These are phyloP conservation scores for Helicocarpus griseus DNA, from an alignment of 2,329 filamentous ascomycete species.

Conservation along the genomic window DNA sequence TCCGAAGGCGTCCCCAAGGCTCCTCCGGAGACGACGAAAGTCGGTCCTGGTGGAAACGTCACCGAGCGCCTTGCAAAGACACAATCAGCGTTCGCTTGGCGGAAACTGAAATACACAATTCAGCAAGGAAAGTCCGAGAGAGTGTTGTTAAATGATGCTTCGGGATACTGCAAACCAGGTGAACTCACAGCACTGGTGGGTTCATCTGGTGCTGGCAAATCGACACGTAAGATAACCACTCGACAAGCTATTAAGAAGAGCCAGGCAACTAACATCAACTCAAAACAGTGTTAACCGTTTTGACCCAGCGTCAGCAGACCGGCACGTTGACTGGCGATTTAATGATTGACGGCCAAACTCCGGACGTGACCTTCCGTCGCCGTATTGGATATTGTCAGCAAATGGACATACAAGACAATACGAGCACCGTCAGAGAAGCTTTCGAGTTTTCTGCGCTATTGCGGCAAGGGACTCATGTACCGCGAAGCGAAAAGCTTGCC, in stretches of 20 bases:
- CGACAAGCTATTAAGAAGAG: background rate
- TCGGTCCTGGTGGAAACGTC: conserved; percentile 16
- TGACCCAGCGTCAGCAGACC: conserved; percentile 57
- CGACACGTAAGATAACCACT: conserved; percentile 19
- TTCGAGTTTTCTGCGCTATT: conserved; percentile 55
- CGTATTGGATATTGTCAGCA: conserved; percentile 61
- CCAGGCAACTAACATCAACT: background rate
- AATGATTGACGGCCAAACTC: conserved; percentile 51
- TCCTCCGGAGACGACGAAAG: conserved; percentile 15
- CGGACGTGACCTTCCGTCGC: conserved; percentile 52
- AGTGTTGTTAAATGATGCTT: conserved; percentile 54
- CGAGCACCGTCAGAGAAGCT: conserved; percentile 55
- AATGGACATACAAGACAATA: conserved; percentile 57
- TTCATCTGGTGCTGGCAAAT: conserved; percentile 64
- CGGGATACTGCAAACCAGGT: conserved; percentile 65
- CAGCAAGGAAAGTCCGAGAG: conserved; percentile 49
- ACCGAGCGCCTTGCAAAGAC: conserved; percentile 37
- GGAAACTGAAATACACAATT: conserved; percentile 56
- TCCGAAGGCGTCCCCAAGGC: background rate
- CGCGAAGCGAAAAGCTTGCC: conserved; percentile 47
- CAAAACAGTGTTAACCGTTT: conserved; percentile 58
- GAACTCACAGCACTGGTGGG: conserved; percentile 69
- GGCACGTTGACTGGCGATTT: conserved; percentile 53
- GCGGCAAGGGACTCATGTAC: conserved; percentile 42
- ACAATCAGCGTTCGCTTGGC: conserved; percentile 57